Base-by-base conservation (phyloP, 345 rosid genomes). In the Sonneratia caseolaris region DNA sequence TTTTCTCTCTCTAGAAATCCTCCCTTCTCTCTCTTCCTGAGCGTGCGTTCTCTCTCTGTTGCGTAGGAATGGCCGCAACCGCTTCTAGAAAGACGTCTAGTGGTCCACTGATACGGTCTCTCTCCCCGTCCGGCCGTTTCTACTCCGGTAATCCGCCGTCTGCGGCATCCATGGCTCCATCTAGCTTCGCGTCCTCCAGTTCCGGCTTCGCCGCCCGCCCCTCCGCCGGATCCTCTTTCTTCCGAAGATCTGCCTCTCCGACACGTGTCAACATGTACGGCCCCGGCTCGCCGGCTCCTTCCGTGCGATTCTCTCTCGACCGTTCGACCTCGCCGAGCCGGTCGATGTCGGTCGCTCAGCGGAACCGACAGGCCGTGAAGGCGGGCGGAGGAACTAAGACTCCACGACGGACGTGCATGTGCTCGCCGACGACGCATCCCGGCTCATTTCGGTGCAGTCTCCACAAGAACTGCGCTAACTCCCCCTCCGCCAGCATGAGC, bases 371-470 rank as follows among this genome's bases (percentile, higher is more conserved):
- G 68, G 67, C 71, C 56, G 74, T 80, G 18, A 66, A 79, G 51
- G 68, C 73, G 56, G 68, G 37, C 77, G 82, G 56, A 82, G 79
- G 61, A 49, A 69, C 61, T 40, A 75, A 74, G 48, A 70, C 76
- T 40, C 76, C 78, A 10, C 83, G 82, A 77, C 70, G 81, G 66
- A 82, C 87, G 22, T 88, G 96, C 42, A 82, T 86, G 89, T 88
- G 92, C 70, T 85, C 96, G 7, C 92, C 92, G 2, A 85, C 96
- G 37, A 81, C 79, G n/a, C 96, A 89, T 47, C 96, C 92, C 4
- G 96, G 96, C 36, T 89, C 96, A 5, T 89, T 89, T 83, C 87
- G 96, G 7, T 89, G 96, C 75, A 87, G 90, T 78, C 86, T 84
- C 35, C 96, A 89, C 74, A 89, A 87, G 70, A 73, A 56, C 27